Evolutionary conservation across 192 early-diverging fungal genomes (phyloP), one percentile per base, ranked within the genome.

Genomic region (Cetraspora pellucida): DNA sequence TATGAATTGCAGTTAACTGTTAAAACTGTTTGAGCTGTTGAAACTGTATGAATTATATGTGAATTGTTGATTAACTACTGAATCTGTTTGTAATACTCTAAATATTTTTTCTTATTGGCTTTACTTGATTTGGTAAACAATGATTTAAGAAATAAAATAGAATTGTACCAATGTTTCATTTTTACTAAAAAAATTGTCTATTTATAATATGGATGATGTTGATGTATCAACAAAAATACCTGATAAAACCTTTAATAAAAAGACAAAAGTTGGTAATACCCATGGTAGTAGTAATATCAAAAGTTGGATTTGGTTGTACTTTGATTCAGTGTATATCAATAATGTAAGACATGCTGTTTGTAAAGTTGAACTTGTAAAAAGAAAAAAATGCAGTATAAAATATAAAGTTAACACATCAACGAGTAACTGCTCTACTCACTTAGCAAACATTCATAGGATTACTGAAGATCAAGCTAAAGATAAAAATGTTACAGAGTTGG

Each of bases 291-390:
- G 57, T 59, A 59, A 59, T 27, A 8, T 59, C 27, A 59, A 8
- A 59, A 59, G 57, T 59, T 59, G 57, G 57, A 59, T 59, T 27
- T 59, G 57, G 23, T 27, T 27, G 27, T 59, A 27, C n/a, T 27
- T 59, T 59, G 57, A 59, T 11, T 11, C 57, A 11, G 2, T 2
- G 21, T 59, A 27, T 59, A 59, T 27, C 3, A 25, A 59, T 27
- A 21, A 25, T 27, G n/a, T 59, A 59, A 19, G 57, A 5, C 27
- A 59, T 59, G 3, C 57, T 11, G 23, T 59, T 59, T 59, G 23
- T 59, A n/a, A 59, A 59, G 57, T 59, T 10, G 57, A 27, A 59
- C 6, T 27, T 11, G 21, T 59, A 21, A 25, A 10, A 27, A 2
- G 23, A 25, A 59, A 59, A 11, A 21, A 59, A 21, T 21, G 57